Base-by-base conservation (phyloP, 768 basidiomycete genomes). In the Crucibulum laeve region DNA sequence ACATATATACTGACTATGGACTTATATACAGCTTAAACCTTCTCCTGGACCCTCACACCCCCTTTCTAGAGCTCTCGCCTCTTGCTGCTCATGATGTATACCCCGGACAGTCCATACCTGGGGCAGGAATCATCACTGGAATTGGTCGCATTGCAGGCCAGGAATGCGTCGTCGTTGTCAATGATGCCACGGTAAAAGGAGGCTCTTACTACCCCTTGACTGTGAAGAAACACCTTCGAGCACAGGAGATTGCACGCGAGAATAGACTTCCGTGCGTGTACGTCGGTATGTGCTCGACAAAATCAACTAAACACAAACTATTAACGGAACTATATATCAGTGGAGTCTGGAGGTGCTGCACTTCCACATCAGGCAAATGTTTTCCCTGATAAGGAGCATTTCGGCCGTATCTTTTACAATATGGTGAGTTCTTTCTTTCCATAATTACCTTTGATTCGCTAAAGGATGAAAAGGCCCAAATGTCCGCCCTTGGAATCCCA, bases 361-460 rank as follows among this genome's bases (percentile, higher is more conserved):
- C 71, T 97, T 15, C 93, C 93, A 1, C 79, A 89, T 62, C 93
- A 97, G 65, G 89, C 93, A 1, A 91, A 91, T 53, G 90, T 94
- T 10, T 95, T 95, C 62, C 93, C 93, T 4, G 93, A 96, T 69
- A 89, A 83, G 60, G 87, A 95, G 50, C 91, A 97, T 59, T 97
- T 97, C 53, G 93, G 93, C 3, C 79, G 93, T 4, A 95, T 96
- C 57, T 97, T 97, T 67, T 96, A 93, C 62, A 96, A 97, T 55
- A 95, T 95, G 91, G 92, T 86, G 44, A 37, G 70, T 32, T 10
- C 8, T 11, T n/a, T 38, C 30, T 25, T 32, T 41, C 38, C 15
- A 35, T 18, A 13, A n/a, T 47, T 8, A 30, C 54, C 46, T 52
- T 25, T 38, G 26, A 3, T 25, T n/a, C 28, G 40, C 37, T 14